Evolutionary conservation across 176 grass and related monocot genomes (phyloP), one percentile per base, ranked within the genome.

Genomic region (Cenchrus purpureus): DNA sequence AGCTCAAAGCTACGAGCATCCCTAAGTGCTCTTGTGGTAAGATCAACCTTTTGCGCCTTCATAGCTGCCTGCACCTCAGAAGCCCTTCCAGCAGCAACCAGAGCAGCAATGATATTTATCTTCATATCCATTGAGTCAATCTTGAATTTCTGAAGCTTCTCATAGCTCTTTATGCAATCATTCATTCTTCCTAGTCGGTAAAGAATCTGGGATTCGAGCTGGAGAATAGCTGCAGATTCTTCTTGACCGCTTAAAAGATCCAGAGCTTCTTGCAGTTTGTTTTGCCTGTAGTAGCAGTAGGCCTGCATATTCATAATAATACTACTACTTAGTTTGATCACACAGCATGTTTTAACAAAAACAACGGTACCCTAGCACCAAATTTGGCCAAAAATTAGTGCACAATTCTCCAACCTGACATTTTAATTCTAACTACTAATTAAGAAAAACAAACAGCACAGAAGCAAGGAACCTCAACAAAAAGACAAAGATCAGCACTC

Each of bases 261-360:
- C 13, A 99, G 71, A 32, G 97, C 97, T 83, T 99, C 97, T 75
- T 91, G 87, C 74, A 96, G 52, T 87, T 96, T 94, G 73, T 96
- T 99, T 87, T 96, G 90, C 79, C 92, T 92, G n/a, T 97, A 92
- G 73, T 89, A 92, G 86, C 94, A 99, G 81, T 97, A 97, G 78
- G 94, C 94, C 97, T 99, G 82, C 80, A 84, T 70, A 65, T 25
- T 77, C 4, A 58, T 20, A 7, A 78, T 81, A 73, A 34, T 71
- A 78, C 0, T 29, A 71, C 0, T 29, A 71, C 0, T 86, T 65
- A 84, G 80, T 13, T 46, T 4, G 56, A 80, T 25, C 57, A 13
- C 51, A 72, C 0, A 12, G 48, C 13, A 54, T 74, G 58, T 86
- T 71, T 1, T 75, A 67, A 73, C 71, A 74, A 74, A 59, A 59